Percentiles rank a stretch among this genome's conserved stretches.
Evolutionary conservation across 306 rosid species (phyloP).

Genomic region (Vigna trinervia): DNA sequence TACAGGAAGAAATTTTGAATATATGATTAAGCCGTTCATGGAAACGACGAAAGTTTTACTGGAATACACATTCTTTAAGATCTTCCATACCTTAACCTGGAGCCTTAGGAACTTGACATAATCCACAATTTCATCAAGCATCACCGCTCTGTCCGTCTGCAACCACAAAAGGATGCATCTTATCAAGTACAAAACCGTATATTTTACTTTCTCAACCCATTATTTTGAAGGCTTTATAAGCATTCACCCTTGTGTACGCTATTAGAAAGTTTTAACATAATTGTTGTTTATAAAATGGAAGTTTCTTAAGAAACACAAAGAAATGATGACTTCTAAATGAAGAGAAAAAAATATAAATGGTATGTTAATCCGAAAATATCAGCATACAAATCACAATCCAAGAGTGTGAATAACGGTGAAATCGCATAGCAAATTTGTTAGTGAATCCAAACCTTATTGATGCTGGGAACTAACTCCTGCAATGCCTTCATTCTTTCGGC

Average conservation of each 20-base stretch:
- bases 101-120: constrained; percentile 98
- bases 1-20: constrained; percentile 1
- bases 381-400: neutral
- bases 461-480: constrained; percentile 95
- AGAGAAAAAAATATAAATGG: neutral
- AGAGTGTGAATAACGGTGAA: neutral
- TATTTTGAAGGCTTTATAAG: neutral
- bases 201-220: neutral
- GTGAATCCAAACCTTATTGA: constrained; percentile 69
- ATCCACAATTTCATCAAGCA: constrained; percentile 98
- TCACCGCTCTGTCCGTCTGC: constrained; percentile 95
- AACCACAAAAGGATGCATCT: constrained; percentile 15
- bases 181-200: neutral
- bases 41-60: constrained; percentile 10
- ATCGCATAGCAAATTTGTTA: neutral
- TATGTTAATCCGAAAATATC: neutral
- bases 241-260: neutral
- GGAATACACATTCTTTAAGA: constrained; percentile 33
- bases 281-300: neutral
- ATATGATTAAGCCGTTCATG: neutral
- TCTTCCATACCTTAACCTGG: constrained; percentile 84
- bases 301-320: neutral
- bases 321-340: too few relatives aligned
- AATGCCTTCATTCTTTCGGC: constrained; percentile 99
- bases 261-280: neutral